phyloP scores from a whole-genome alignment of 1,284 basidiomycete species.

The Thelephora terrestris region DNA sequence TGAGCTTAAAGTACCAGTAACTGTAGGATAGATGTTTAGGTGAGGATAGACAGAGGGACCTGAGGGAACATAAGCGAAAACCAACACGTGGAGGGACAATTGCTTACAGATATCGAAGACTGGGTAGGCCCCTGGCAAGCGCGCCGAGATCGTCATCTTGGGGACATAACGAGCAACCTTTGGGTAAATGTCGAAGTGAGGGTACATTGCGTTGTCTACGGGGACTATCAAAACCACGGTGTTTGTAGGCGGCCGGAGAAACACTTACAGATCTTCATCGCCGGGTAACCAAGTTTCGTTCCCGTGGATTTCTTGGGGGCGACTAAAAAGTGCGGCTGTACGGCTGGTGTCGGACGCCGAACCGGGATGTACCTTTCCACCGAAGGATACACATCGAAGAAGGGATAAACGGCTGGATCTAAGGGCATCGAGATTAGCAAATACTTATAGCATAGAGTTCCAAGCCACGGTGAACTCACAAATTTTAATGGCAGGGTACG shows the following conservation, averaged over 20 bases:
- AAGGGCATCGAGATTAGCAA: not conserved
- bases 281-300: not conserved
- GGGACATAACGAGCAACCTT: not conserved
- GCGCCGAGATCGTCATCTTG: not conserved
- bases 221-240: not conserved
- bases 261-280: not conserved
- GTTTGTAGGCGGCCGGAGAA: not conserved
- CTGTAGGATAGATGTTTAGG: not conserved
- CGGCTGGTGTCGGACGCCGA: not conserved
- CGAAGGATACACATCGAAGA: constrained; percentile 18
- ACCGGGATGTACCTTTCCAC: not conserved
- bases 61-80: not conserved
- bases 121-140: no score
- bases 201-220: constrained; percentile 13
- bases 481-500: not conserved
- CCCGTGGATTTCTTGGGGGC: not conserved
- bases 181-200: constrained; percentile 20
- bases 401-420: constrained; percentile 19
- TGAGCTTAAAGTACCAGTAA: no score
- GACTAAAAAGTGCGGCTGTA: not conserved
- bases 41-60: not conserved
- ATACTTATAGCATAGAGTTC: not conserved
- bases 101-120: no score
- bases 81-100: not conserved
- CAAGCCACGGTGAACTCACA: no score